These are phyloP conservation scores for Eurotiales sp. DNA, from an alignment of 2,329 filamentous ascomycete genomes.

Conservation along the genomic window DNA sequence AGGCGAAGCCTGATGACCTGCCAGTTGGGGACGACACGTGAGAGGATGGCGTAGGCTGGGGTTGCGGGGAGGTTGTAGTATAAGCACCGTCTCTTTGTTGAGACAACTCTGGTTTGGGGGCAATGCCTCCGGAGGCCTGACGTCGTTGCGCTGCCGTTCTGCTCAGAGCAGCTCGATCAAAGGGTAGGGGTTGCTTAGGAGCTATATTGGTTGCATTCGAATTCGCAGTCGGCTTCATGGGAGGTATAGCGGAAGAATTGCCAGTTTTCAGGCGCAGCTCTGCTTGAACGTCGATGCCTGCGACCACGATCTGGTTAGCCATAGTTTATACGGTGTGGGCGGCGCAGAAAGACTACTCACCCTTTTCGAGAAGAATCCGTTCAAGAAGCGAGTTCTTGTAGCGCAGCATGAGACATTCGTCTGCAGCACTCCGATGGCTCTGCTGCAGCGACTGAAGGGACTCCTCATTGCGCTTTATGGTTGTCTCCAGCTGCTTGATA, in stretches of 20 bases:
- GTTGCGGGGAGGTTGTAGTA: conserved; percentile 61
- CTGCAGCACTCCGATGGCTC: conserved; percentile 87
- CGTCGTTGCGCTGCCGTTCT: conserved; percentile 68
- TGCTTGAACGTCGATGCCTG: conserved; percentile 94
- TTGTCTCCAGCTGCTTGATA: conserved; percentile 97
- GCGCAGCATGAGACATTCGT: conserved; percentile 95
- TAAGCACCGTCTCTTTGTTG: conserved; percentile 40
- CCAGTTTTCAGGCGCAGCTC: conserved; percentile 90
- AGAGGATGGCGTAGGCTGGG: conserved; percentile 76
- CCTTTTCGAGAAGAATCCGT: conserved; percentile 93
- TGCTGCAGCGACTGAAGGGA: conserved; percentile 88
- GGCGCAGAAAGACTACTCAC: conserved; percentile 41
- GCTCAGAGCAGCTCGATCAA: conserved; percentile 77
- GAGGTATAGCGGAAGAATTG: conserved; percentile 66
- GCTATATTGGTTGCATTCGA: conserved; percentile 51
- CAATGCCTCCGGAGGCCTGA: conserved; percentile 64
- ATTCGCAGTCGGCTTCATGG: conserved; percentile 52
- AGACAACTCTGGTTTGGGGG: conserved; percentile 64
- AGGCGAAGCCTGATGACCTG: conserved; percentile 59
- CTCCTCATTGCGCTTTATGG: conserved; percentile 95
- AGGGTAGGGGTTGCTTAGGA: conserved; percentile 67
- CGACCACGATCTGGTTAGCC: conserved; percentile 31
- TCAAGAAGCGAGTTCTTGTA: conserved; percentile 98
- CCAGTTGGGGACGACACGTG: conserved; percentile 67
- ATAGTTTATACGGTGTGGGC: too few species aligned